phyloP scores from a whole-genome alignment of 2,329 filamentous ascomycete genomes.

The Thielaviopsis populi region DNA sequence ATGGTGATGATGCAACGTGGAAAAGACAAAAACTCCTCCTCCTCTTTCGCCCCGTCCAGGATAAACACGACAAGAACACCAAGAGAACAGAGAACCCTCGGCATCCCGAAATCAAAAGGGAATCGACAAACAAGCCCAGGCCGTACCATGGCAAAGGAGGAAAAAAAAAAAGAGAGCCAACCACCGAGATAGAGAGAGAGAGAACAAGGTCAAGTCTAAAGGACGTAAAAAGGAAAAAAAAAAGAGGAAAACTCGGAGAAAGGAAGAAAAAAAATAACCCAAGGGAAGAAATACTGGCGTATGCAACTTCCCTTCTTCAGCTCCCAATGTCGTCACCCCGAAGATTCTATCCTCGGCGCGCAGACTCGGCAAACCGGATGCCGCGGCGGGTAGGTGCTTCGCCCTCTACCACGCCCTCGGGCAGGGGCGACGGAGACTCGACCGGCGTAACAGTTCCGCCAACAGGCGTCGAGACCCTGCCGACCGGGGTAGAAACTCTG shows the following conservation, averaged over 20 bases:
- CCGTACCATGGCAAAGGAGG: neutral
- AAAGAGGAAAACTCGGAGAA: neutral
- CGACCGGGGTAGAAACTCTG: slow-evolving; percentile 31
- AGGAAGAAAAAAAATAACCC: neutral
- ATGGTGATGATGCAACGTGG: slow-evolving; percentile 6
- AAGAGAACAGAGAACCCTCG: neutral
- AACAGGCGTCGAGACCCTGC: slow-evolving; percentile 33
- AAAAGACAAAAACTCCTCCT: neutral
- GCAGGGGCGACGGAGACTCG: slow-evolving; percentile 29
- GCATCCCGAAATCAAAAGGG: neutral
- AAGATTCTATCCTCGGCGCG: neutral
- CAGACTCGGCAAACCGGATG: slow-evolving; percentile 44
- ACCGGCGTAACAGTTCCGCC: slow-evolving; percentile 29
- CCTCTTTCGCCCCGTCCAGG: neutral
- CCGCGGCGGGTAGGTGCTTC: slow-evolving; percentile 38
- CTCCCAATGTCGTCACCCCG: neutral
- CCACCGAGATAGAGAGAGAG: neutral
- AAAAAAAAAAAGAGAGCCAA: neutral
- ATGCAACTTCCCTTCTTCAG: neutral
- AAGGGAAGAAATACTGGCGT: neutral
- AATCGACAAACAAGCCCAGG: neutral
- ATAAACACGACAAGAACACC: neutral
- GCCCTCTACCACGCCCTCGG: slow-evolving; percentile 36
- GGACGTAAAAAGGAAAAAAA: neutral
- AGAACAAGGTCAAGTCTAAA: neutral